Percentiles rank a stretch among this genome's conserved stretches.
These are phyloP conservation scores for Saitozyma sp. DNA, from an alignment of 768 basidiomycete species.

Conservation along the genomic window DNA sequence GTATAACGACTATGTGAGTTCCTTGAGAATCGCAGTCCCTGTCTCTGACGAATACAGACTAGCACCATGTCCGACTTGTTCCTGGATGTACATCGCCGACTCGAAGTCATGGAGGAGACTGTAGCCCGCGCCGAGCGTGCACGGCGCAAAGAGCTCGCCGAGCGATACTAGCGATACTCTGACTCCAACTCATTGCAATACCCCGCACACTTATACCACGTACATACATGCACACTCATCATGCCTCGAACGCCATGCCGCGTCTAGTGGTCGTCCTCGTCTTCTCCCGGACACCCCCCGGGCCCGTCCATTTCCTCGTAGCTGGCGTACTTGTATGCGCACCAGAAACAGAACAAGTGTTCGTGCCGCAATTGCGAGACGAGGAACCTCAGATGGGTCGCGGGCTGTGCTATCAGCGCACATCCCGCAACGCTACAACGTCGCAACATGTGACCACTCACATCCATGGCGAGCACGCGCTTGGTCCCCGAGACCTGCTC, in stretches of 20 bases:
- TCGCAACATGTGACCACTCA: slow-evolving; percentile 22
- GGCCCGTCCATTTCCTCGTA: slow-evolving; percentile 49
- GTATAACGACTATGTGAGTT: slow-evolving; percentile 40
- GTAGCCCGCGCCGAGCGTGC: slow-evolving; percentile 25
- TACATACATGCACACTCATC: background rate
- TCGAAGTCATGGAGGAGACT: slow-evolving; percentile 36
- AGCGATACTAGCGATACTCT: slow-evolving; percentile 19
- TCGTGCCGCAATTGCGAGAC: slow-evolving; percentile 44
- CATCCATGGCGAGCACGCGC: slow-evolving; percentile 47
- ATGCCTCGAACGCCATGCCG: background rate
- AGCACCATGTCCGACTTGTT: slow-evolving; percentile 38
- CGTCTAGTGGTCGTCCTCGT: slow-evolving; percentile 49
- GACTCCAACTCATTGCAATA: background rate
- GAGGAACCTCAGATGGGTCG: slow-evolving; percentile 40
- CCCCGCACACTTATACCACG: background rate
- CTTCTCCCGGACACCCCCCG: slow-evolving; percentile 50
- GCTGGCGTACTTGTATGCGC: slow-evolving; percentile 39
- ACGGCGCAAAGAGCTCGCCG: slow-evolving; percentile 26
- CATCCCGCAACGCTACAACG: background rate
- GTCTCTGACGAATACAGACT: slow-evolving; percentile 19
- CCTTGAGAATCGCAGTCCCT: background rate
- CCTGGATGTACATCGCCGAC: slow-evolving; percentile 31
- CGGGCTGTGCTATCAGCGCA: slow-evolving; percentile 25
- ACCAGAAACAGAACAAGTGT: slow-evolving; percentile 51
- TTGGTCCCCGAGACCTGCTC: slow-evolving; percentile 39